phyloP scores from a whole-genome alignment of 345 rosid genomes.

The Lumnitzera littorea region DNA sequence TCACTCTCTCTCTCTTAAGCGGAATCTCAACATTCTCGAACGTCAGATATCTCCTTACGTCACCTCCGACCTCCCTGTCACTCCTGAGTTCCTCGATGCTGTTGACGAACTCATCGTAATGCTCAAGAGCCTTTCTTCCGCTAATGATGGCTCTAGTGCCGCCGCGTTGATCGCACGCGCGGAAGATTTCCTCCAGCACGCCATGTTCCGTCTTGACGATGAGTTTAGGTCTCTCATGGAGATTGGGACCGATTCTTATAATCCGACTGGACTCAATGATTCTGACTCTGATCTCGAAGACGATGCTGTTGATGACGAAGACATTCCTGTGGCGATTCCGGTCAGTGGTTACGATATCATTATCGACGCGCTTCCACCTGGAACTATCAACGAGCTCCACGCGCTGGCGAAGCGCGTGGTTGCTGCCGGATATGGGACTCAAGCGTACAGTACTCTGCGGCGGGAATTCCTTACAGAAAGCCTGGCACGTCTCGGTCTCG shows the following conservation, averaged over 20 bases:
- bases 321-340: slow-evolving; percentile 79
- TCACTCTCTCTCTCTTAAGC: slow-evolving; percentile 37
- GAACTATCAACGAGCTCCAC: slow-evolving; percentile 66
- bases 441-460: slow-evolving; percentile 41
- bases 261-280: slow-evolving; percentile 15
- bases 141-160: slow-evolving; percentile 42
- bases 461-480: slow-evolving; percentile 2
- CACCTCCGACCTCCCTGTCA: slow-evolving; percentile 54
- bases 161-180: slow-evolving; percentile 59
- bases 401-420: slow-evolving; percentile 91
- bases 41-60: slow-evolving; percentile 75
- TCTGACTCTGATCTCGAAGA: slow-evolving; percentile 42
- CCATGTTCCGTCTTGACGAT: slow-evolving; percentile 72
- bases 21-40: slow-evolving; percentile 40
- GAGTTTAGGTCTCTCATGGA: slow-evolving; percentile 80
- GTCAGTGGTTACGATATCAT: slow-evolving; percentile 62
- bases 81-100: slow-evolving; percentile 66
- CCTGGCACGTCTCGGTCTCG: slow-evolving; percentile 11
- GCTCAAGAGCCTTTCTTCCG: slow-evolving; percentile 44
- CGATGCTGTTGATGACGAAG: slow-evolving; percentile 23
- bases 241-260: slow-evolving; percentile 60
- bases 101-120: slow-evolving; percentile 56
- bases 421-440: slow-evolving; percentile 59
- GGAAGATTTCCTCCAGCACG: slow-evolving; percentile 71
- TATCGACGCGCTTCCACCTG: slow-evolving; percentile 84